phyloP scores from a whole-genome alignment of 768 basidiomycete genomes.

The Boletus pseudo-olivaceus region DNA sequence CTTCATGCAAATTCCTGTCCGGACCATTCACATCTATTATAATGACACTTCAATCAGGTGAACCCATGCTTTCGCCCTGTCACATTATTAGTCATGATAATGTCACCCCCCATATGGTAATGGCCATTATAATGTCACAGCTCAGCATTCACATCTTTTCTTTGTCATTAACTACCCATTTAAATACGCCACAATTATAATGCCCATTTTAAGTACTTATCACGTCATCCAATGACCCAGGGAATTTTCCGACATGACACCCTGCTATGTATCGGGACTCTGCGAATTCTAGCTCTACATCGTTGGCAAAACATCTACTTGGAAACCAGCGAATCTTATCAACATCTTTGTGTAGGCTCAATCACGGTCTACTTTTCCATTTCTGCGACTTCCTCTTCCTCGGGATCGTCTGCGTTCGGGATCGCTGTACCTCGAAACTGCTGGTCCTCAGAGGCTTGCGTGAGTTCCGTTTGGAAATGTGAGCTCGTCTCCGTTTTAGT shows the following conservation, averaged over 20 bases:
- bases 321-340: not conserved
- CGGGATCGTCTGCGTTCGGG: constrained; percentile 22
- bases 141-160: too few relatives aligned
- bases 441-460: constrained; percentile 77
- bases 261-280: too few relatives aligned
- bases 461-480: constrained; percentile 81
- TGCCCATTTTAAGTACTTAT: too few relatives aligned
- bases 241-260: too few relatives aligned
- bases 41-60: too few relatives aligned
- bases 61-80: not conserved
- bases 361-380: constrained; percentile 1
- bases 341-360: not conserved
- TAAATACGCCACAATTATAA: too few relatives aligned
- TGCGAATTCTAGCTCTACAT: not conserved
- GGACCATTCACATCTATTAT: too few relatives aligned
- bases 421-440: constrained; percentile 58
- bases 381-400: constrained; percentile 12
- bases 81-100: not conserved
- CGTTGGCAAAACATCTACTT: not conserved
- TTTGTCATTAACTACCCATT: too few relatives aligned
- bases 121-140: not conserved
- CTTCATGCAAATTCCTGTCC: too few relatives aligned
- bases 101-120: not conserved
- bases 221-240: too few relatives aligned
- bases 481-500: constrained; percentile 95